A percentile compares a stretch with the other conserved stretches of the same genome.
Conservation (phyloP, 805 yeast genomes). For the Candida piceae region DNA sequence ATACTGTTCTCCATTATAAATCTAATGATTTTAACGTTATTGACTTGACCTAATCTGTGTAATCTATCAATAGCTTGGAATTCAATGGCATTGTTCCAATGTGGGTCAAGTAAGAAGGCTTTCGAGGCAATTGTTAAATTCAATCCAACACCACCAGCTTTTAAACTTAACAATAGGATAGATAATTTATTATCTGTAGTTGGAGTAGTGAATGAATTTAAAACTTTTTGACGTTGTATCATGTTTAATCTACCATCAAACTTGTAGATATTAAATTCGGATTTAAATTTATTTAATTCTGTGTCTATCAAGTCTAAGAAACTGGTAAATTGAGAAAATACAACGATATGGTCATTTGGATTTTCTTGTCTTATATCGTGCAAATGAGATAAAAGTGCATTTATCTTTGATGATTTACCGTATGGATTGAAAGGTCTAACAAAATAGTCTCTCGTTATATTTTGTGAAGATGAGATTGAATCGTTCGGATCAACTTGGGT, state of each 20-base stretch:
- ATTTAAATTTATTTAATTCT: constrained; percentile 43
- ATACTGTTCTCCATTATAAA: constrained; percentile 80
- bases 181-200: constrained; percentile 24
- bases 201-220: constrained; percentile 45
- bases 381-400: constrained; percentile 61
- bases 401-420: constrained; percentile 65
- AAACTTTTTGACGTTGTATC: constrained; percentile 56
- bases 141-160: constrained; percentile 93
- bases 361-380: constrained; percentile 46
- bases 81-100: constrained; percentile 94
- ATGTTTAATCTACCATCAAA: constrained; percentile 79
- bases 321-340: constrained; percentile 86
- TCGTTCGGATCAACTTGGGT: constrained; percentile 9
- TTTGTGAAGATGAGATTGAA: neutral
- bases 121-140: constrained; percentile 79
- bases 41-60: constrained; percentile 83
- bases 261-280: constrained; percentile 53
- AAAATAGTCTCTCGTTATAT: constrained; percentile 20
- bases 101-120: constrained; percentile 92
- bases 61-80: constrained; percentile 89
- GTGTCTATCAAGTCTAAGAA: constrained; percentile 69
- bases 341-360: constrained; percentile 71
- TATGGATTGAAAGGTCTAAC: constrained; percentile 43
- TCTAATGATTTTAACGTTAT: constrained; percentile 66
- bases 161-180: constrained; percentile 66